Base-by-base conservation (phyloP, 805 yeast species). In the Wickerhamiella vanderwaltii region DNA sequence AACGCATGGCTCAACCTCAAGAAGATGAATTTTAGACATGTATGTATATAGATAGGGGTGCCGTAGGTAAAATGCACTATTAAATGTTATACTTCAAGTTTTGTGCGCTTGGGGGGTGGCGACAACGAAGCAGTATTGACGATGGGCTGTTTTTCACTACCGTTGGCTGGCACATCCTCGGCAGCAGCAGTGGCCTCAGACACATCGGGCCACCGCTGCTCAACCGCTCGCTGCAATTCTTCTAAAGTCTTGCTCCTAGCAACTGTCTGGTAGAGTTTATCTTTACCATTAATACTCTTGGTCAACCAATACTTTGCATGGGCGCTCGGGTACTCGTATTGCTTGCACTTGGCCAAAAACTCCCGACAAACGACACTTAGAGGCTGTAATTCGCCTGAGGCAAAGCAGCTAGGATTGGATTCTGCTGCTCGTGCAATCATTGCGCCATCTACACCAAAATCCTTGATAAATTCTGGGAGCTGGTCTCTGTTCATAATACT, bases 401-500 rank as follows among this genome's bases (percentile, higher is more conserved):
- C 49, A 57, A 91, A 91, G 29, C 83, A 77, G 1, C 94, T 69
- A 6, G 94, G 91, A 55, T 91, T 87, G 5, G 70, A 55, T 60
- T 91, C 97, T 0, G 96, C 97, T 23, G 76, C 75, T 24, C 84
- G 79, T 1, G 96, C 98, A 53, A 87, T 76, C 98, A 91, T 88
- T 5, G 84, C 87, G 3, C 97, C 94, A 39, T 72, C 72, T 1
- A 69, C 68, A 1, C 77, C 73, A 50, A 70, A 72, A n/a, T 60
- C 56, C 7, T 60, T 50, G 52, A 73, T 78, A 31, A 87, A 54
- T 19, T 63, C 62, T 6, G 51, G 46, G 46, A 70, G 73, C 43
- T 87, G 91, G 3, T 53, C 46, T 33, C 75, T 64, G 38, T 72
- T 65, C 37, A 61, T 61, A 3, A 91, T 61, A 17, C 73, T 84